Conservation (phyloP, 306 rosid species). For the Heteromeles arbutifolia region DNA sequence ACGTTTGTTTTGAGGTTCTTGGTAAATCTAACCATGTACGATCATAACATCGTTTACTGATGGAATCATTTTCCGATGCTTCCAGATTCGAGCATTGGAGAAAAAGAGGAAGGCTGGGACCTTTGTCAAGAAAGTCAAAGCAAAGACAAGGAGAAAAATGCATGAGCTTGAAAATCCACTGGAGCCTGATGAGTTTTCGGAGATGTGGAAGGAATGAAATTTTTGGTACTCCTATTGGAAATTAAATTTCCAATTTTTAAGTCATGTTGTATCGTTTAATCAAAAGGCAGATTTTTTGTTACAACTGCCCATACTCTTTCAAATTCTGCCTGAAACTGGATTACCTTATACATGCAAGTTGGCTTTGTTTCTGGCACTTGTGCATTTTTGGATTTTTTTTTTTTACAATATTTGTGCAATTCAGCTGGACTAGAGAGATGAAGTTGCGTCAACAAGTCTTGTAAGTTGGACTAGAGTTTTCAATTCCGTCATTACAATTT, state of each 20-base stretch:
- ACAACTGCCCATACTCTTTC: background rate
- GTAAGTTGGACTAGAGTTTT: background rate
- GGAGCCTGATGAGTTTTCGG: constrained; percentile 91
- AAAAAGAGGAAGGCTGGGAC: constrained; percentile 76
- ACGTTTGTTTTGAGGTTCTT: background rate
- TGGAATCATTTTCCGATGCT: constrained; percentile 3
- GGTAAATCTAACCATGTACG: background rate
- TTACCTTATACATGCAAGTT: constrained; percentile 10
- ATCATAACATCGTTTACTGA: background rate
- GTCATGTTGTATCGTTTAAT: constrained; percentile 16
- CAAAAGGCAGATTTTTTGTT: constrained; percentile 26
- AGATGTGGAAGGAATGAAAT: constrained; percentile 81
- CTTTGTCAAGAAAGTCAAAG: constrained; percentile 90
- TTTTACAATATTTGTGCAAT: too few species aligned
- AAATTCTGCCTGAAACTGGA: background rate
- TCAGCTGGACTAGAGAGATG: background rate
- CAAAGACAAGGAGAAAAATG: constrained; percentile 94
- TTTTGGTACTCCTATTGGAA: constrained; percentile 2
- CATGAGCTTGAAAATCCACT: constrained; percentile 77
- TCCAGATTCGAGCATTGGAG: constrained; percentile 75
- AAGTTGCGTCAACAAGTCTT: background rate
- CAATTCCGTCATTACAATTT: too few species aligned
- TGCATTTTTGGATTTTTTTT: background rate
- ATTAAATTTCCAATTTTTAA: background rate
- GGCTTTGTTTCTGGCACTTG: background rate